Base-by-base conservation (phyloP, 2,329 filamentous ascomycete species). In the Verticillium tricorpus region DNA sequence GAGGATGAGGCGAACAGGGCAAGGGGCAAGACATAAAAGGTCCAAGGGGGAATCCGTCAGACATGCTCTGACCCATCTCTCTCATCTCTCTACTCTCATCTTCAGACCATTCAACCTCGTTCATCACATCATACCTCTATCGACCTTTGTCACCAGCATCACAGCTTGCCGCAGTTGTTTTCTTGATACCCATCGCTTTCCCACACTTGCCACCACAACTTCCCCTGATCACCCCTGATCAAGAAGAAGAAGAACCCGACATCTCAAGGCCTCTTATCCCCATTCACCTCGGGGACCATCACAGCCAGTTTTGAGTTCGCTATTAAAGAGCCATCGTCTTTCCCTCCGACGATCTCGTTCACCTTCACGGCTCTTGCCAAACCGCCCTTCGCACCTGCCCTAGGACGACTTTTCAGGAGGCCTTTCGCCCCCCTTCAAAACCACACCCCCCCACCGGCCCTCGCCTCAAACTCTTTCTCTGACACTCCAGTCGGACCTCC, bases 81-180 rank as follows among this genome's bases (percentile, higher is more conserved):
- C 57, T 67, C 34, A 63, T 60, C 66, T 66, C 61, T 60, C 64
- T 60, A 34, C 59, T 62, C 34, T 63, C 45, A 50, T 50, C 19
- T 50, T 50, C 45, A 50, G 45, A 50, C 45, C 8, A 50, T 50
- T n/a, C n/a, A 25, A 22, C 45, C 28, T 22, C 9, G 8, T 50
- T 22, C 45, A 50, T 25, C 45, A 50, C 19, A 50, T n/a, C 22
- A 14, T n/a, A 50, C 19, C 22, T n/a, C 22, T 14, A 50, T 22
- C n/a, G 19, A 50, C 19, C 45, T 50, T 50, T 22, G 45, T 22
- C 45, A 19, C 45, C 19, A 25, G 8, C 45, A 22, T 50, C 45
- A 14, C 45, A 50, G 45, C 45, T 50, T 50, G 45, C 45, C 45
- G 45, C n/a, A 50, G 45, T 50, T 50, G 45, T 50, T 50, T 50